Base-by-base conservation (phyloP, 2,329 filamentous ascomycete genomes). In the Reticulascus tulasneorum region DNA sequence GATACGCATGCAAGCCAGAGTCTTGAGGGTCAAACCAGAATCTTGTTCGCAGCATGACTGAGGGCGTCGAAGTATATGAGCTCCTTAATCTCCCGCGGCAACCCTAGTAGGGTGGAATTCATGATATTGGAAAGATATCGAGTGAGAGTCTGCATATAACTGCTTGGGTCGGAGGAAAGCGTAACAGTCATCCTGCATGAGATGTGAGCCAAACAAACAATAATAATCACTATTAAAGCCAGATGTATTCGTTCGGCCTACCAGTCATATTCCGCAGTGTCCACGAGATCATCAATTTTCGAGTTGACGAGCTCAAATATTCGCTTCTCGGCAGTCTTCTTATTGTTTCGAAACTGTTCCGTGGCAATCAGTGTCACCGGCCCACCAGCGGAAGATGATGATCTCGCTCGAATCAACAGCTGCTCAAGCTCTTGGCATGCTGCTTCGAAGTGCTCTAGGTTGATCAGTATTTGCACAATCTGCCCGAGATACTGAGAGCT, bases 301-400 rank as follows among this genome's bases (percentile, higher is more conserved):
- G 86, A 94, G 64, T 98, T 97, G 45, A 98, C 93, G 1, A 98
- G 76, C 63, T 98, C 94, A 55, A 98, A 98, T 39, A 98, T 97
- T 22, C 94, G 84, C 64, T 96, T 95, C 56, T 96, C 91, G 0
- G 93, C 93, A 2, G 85, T 89, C 66, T 97, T 96, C 64, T 96
- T 96, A 56, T 94, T 90, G 51, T 76, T 82, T 25, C 81, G 76
- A 60, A 98, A 98, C 41, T 87, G 78, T 47, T 88, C 84, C 0
- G 93, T 97, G 0, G 94, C 93, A 18, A 75, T 76, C 6, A 97
- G 71, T 5, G 81, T 79, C 37, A 96, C 77, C 0, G 88, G 84
- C 0, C 86, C 88, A 4, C 87, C 86, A 3, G 85, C 84, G 1
- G 85, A 87, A 10, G 80, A 82, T 6, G 87, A 88, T 7, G 87